Base-by-base conservation (phyloP, 345 rosid genomes). In the Gossypium stocksii region DNA sequence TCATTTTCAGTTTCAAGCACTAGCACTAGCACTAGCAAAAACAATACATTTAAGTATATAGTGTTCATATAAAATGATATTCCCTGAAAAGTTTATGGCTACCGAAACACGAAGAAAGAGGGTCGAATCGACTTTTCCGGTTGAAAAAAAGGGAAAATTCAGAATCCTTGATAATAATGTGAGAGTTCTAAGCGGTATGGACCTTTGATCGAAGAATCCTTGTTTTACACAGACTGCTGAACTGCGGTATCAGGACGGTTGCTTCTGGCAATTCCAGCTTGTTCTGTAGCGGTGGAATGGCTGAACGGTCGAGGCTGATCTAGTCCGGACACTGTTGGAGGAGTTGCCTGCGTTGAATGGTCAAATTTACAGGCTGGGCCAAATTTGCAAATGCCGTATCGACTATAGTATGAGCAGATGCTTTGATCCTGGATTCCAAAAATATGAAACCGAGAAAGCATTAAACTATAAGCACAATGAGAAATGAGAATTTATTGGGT, bases 351-450 rank as follows among this genome's bases (percentile, higher is more conserved):
- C 66, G 68, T 56, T 1, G 89, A 84, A 79, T 91, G 97, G 83
- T 89, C 83, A 76, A 84, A 91, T 87, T 86, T 93, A 82, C 99
- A 93, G 25, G 97, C 92, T 63, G 97, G 98, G 10, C 99, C 99
- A 17, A 86, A 95, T 83, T 93, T 95, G 90, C 98, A 93, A 74
- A 93, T 88, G 69, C 98, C 99, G 63, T 93, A 93, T 34, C 97
- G 90, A 79, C 89, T 93, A 87, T 95, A 95, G 79, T 95, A 78
- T 9, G 90, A 73, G 83, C 98, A 95, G 66, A 89, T 63, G 58
- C 57, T 79, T 79, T 92, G 94, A 80, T 86, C 99, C 99, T 92
- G 87, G 22, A 82, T 22, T 77, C 63, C 34, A 43, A 23, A 58
- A 66, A 49, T 12, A 66, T 29, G 41, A 46, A 2, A 49, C 58